Evolutionary conservation across 306 rosid species (phyloP).

Genomic region (Prunus mongolica): DNA sequence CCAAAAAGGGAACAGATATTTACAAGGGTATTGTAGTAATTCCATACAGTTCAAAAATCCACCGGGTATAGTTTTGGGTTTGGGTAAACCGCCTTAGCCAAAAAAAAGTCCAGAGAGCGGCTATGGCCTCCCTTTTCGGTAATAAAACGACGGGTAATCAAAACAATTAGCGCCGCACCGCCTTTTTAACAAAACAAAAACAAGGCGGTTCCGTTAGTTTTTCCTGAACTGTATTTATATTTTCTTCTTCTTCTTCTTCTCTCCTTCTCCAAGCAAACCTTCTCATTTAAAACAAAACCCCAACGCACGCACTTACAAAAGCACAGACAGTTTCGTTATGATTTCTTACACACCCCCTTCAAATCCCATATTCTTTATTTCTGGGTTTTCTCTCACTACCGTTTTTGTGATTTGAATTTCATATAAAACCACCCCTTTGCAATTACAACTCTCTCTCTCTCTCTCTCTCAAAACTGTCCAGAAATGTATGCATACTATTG

Average conservation of each 20-base stretch:
- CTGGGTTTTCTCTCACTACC: too few relatives aligned
- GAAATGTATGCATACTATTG: neutral
- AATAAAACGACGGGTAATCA: neutral
- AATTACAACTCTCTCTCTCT: too few relatives aligned
- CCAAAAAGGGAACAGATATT: neutral
- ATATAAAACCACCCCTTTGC: too few relatives aligned
- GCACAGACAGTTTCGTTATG: too few relatives aligned
- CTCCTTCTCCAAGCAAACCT: neutral
- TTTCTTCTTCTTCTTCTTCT: neutral
- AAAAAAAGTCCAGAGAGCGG: too few relatives aligned
- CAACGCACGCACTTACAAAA: neutral
- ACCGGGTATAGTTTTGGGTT: neutral
- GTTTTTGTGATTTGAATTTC: too few relatives aligned
- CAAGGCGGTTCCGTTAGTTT: constrained; percentile 36
- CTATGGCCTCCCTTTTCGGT: neutral
- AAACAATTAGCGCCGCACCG: constrained; percentile 33
- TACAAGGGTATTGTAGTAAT: neutral
- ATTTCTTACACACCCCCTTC: too few relatives aligned
- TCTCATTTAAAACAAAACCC: neutral
- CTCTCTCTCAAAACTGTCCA: neutral
- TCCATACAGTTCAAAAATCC: neutral
- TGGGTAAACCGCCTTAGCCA: neutral
- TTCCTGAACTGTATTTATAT: neutral
- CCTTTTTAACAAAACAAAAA: neutral
- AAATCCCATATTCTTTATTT: too few relatives aligned